A percentile compares a stretch with the other conserved stretches of the same genome.
Conservation (phyloP, 352 stramenopile species). For the Achlya hypogyna region DNA sequence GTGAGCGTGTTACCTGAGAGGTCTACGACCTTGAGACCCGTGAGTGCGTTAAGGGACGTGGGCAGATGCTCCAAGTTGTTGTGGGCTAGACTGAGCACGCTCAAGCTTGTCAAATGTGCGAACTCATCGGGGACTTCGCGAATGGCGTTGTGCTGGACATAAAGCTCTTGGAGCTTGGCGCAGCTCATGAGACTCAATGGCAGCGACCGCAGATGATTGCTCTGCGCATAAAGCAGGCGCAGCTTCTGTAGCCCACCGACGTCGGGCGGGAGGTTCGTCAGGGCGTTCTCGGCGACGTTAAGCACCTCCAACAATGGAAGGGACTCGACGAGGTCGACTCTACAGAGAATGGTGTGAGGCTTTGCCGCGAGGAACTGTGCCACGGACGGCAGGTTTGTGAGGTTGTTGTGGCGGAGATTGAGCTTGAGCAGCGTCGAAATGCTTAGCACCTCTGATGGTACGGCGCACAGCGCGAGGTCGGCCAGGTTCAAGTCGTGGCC, state of each 20-base stretch:
- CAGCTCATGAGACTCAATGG: slow-evolving; percentile 15
- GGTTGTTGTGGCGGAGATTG: slow-evolving; percentile 13
- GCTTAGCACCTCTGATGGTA: neutral
- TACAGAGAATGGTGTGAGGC: neutral
- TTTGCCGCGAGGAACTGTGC: neutral
- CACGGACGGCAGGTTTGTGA: slow-evolving; percentile 8
- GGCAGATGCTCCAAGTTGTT: slow-evolving; percentile 9
- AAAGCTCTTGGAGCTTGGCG: slow-evolving; percentile 12
- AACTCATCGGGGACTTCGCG: slow-evolving; percentile 15
- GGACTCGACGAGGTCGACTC: slow-evolving; percentile 12
- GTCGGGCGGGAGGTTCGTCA: slow-evolving; percentile 10
- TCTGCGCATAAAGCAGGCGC: neutral
- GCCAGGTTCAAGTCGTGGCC: slow-evolving; percentile 15
- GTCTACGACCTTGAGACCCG: slow-evolving; percentile 12
- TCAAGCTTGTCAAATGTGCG: neutral
- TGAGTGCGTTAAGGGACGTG: slow-evolving; percentile 5
- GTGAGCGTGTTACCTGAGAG: slow-evolving; percentile 11
- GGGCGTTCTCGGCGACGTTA: slow-evolving; percentile 13
- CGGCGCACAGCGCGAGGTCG: neutral
- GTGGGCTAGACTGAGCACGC: slow-evolving; percentile 8
- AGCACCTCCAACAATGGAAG: slow-evolving; percentile 7
- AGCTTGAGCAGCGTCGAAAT: slow-evolving; percentile 7
- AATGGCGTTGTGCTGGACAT: slow-evolving; percentile 14
- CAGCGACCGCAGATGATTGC: slow-evolving; percentile 10
- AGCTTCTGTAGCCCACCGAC: slow-evolving; percentile 13